phyloP scores from a whole-genome alignment of 176 grass and related monocot genomes.

The Carex littledalei region DNA sequence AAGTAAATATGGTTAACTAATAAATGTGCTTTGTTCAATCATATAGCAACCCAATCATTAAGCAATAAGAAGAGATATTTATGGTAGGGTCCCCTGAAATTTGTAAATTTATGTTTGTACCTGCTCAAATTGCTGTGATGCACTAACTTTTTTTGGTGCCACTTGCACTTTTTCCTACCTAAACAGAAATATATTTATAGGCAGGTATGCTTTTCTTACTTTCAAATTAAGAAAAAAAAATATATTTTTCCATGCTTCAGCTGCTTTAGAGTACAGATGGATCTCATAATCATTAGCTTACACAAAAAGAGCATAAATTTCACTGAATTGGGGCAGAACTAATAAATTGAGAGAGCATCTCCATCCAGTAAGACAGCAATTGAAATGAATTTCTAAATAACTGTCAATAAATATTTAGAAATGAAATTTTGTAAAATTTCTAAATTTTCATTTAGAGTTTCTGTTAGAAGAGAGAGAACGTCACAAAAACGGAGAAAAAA shows the following conservation, averaged over 20 bases:
- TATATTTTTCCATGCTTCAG: background rate
- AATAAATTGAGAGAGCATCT: too few species aligned
- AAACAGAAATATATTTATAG: background rate
- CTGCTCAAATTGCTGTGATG: background rate
- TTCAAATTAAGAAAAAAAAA: background rate
- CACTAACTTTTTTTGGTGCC: background rate
- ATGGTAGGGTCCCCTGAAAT: background rate
- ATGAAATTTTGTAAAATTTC: too few species aligned
- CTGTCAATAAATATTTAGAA: too few species aligned
- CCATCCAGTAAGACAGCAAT: too few species aligned
- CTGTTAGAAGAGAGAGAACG: too few species aligned
- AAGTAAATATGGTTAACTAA: background rate
- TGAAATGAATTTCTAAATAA: too few species aligned
- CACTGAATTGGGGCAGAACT: too few species aligned
- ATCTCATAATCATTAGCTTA: background rate
- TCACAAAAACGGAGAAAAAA: too few species aligned
- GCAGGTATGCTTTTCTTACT: background rate
- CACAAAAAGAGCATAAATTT: too few species aligned
- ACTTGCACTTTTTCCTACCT: background rate
- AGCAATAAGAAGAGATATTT: background rate
- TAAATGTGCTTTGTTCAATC: background rate
- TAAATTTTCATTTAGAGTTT: too few species aligned
- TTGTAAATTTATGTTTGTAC: background rate
- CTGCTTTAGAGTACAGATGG: too few species aligned
- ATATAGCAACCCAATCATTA: background rate